Conservation (phyloP, 2,329 filamentous ascomycete species). For the Delphinella strobiligena region DNA sequence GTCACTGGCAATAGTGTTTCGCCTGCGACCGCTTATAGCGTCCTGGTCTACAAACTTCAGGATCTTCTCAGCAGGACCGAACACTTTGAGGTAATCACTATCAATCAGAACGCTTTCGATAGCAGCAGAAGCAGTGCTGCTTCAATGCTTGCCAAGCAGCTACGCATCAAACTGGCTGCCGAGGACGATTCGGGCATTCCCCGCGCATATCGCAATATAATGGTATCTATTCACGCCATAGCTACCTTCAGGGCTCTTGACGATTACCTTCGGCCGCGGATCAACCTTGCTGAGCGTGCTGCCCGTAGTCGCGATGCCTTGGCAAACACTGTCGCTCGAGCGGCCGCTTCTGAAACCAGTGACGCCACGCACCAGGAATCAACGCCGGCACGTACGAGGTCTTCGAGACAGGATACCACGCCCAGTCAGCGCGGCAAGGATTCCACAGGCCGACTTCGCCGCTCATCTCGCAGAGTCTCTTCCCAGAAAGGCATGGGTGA, state of each 20-base stretch:
- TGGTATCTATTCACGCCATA: conserved; percentile 97
- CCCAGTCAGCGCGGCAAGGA: conserved; percentile 4
- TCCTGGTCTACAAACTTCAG: conserved; percentile 86
- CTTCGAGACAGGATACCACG: conserved; percentile 5
- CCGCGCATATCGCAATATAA: conserved; percentile 77
- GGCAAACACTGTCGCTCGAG: conserved; percentile 56
- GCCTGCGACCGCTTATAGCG: conserved; percentile 73
- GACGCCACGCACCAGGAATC: not conserved
- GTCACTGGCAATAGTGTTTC: conserved; percentile 55
- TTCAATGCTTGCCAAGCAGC: conserved; percentile 93
- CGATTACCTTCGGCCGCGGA: conserved; percentile 85
- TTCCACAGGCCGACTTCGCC: conserved; percentile 14
- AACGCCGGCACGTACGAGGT: conserved; percentile 1
- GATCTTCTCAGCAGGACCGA: conserved; percentile 92
- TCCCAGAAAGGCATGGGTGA: conserved; percentile 13
- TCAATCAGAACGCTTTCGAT: conserved; percentile 84
- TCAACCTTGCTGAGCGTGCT: conserved; percentile 66
- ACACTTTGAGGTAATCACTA: conserved; percentile 94
- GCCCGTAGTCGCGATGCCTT: conserved; percentile 47
- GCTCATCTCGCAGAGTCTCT: conserved; percentile 21
- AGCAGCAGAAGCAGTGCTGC: conserved; percentile 81
- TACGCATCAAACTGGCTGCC: conserved; percentile 76
- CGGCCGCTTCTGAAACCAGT: not conserved
- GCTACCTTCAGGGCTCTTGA: conserved; percentile 95
- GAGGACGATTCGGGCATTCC: conserved; percentile 89